phyloP scores from a whole-genome alignment of 176 grass and related monocot genomes.

The Areca catechu region DNA sequence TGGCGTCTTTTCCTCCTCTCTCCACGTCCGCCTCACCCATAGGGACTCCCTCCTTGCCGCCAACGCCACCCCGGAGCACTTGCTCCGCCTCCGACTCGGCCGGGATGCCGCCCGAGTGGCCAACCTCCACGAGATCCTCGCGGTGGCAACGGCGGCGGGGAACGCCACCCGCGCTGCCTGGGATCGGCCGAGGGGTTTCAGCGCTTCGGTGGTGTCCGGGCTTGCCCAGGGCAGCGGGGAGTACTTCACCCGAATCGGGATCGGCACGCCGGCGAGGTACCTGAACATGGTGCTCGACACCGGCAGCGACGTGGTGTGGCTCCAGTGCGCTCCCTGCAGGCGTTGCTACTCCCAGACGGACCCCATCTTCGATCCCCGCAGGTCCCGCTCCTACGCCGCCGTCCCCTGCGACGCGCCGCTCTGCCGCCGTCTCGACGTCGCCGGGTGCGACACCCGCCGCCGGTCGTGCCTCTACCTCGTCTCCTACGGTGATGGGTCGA shows the following conservation, averaged over 20 bases:
- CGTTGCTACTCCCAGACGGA: slow-evolving; percentile 86
- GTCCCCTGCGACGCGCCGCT: slow-evolving; percentile 47
- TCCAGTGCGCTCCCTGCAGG: slow-evolving; percentile 79
- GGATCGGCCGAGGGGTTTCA: slow-evolving; percentile 15
- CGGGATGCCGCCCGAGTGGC: slow-evolving; percentile 25
- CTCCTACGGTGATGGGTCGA: slow-evolving; percentile 83
- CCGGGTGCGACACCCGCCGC: slow-evolving; percentile 70
- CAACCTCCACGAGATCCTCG: background rate
- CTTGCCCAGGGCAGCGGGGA: slow-evolving; percentile 85
- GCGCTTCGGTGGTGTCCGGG: slow-evolving; percentile 56
- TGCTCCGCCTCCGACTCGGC: slow-evolving; percentile 35
- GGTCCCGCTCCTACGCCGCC: slow-evolving; percentile 51
- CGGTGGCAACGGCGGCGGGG: slow-evolving; percentile 5
- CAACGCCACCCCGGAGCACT: slow-evolving; percentile 24
- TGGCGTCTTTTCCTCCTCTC: background rate
- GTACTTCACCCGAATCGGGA: slow-evolving; percentile 85
- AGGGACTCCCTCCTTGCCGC: slow-evolving; percentile 31
- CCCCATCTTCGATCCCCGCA: slow-evolving; percentile 58
- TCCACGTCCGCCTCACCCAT: slow-evolving; percentile 32
- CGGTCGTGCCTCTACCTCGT: slow-evolving; percentile 80
- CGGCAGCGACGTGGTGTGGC: slow-evolving; percentile 84
- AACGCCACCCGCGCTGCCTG: slow-evolving; percentile 15
- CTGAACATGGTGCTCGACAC: slow-evolving; percentile 89
- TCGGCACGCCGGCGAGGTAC: slow-evolving; percentile 57
- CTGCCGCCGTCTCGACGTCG: slow-evolving; percentile 57